Evolutionary conservation across 192 early-diverging fungal genomes (phyloP).

Genomic region (Rhizophagus clarus): DNA sequence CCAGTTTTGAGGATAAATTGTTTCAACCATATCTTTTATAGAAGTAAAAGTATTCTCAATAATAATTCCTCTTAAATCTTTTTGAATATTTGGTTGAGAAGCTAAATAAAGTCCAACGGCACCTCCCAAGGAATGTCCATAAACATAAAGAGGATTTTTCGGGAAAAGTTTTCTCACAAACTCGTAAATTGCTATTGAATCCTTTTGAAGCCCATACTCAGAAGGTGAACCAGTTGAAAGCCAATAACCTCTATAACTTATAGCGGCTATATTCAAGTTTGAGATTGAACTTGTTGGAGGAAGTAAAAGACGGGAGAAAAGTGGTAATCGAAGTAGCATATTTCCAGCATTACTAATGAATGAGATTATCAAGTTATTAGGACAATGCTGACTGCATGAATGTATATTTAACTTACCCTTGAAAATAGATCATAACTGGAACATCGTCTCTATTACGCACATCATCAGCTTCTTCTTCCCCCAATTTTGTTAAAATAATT

Average conservation of each 20-base stretch:
- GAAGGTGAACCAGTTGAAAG: conserved; percentile 36
- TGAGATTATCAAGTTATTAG: not conserved
- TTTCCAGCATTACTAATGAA: conserved; percentile 44
- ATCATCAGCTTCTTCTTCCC: not conserved
- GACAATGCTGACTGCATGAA: too few species aligned
- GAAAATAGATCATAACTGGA: conserved; percentile 48
- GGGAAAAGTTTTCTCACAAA: conserved; percentile 27
- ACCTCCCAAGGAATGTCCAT: conserved; percentile 48
- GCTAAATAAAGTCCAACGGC: conserved; percentile 40
- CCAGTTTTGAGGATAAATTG: conserved; percentile 38
- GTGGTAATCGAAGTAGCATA: conserved; percentile 37
- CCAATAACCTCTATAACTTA: conserved; percentile 47
- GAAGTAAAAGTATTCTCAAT: conserved; percentile 48
- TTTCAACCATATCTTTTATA: conserved; percentile 42
- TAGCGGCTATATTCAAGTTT: conserved; percentile 37
- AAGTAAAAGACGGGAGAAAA: conserved; percentile 36
- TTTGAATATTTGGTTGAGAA: conserved; percentile 9
- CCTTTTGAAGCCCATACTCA: conserved; percentile 37
- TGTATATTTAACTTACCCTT: conserved; percentile 37
- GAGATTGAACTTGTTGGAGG: conserved; percentile 7
- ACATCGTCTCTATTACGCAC: not conserved
- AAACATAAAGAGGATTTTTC: conserved; percentile 34
- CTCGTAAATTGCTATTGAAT: conserved; percentile 37
- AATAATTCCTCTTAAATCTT: conserved; percentile 37
- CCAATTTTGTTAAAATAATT: conserved; percentile 23